A percentile compares a stretch with the other conserved stretches of the same genome.
These are phyloP conservation scores for Rhipidocladum racemiflorum DNA, from an alignment of 176 grass and related monocot species.

Conservation along the genomic window DNA sequence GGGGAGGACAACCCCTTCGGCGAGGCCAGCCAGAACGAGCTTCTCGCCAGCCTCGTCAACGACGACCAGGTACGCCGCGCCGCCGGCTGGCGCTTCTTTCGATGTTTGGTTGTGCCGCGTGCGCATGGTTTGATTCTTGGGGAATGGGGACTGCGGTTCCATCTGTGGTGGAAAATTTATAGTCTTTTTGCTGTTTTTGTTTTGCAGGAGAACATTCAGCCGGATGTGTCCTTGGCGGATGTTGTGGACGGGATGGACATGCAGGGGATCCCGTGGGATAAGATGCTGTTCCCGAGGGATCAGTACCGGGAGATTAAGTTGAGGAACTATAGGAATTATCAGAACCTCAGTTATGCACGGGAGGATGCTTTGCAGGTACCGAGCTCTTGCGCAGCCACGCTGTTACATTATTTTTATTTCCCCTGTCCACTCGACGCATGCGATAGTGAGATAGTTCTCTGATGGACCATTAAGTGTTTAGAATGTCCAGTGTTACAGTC, in stretches of 20 bases:
- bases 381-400: neutral
- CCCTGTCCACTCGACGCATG: neutral
- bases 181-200: neutral
- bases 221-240: conserved; percentile 41
- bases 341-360: conserved; percentile 42
- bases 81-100: neutral
- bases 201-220: conserved; percentile 32
- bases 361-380: conserved; percentile 49
- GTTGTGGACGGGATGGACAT: conserved; percentile 48
- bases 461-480: neutral
- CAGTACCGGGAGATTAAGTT: conserved; percentile 63
- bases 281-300: conserved; percentile 48
- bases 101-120: neutral
- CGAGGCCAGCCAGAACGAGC: conserved; percentile 43
- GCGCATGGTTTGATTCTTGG: neutral
- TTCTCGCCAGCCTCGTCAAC: conserved; percentile 45
- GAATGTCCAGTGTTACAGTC: neutral
- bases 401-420: neutral
- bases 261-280: conserved; percentile 73
- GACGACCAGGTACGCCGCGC: conserved; percentile 25
- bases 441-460: neutral
- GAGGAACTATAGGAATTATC: conserved; percentile 64
- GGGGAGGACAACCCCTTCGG: conserved; percentile 38
- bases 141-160: neutral
- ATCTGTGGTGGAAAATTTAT: neutral